Base-by-base conservation (phyloP, 441 rosid species). In the Croton setiger region DNA sequence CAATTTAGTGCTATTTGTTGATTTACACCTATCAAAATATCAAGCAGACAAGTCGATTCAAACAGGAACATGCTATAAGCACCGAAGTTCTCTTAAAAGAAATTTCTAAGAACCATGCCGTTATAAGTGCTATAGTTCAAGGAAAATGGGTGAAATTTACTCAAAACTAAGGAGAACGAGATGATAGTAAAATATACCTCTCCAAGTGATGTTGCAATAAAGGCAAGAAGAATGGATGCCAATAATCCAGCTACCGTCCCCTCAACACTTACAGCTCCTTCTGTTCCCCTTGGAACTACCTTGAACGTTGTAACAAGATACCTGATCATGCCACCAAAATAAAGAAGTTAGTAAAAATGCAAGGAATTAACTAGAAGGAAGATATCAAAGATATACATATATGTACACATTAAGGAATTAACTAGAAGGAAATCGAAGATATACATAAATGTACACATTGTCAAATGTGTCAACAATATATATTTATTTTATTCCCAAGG, bases 221-320 rank as follows among this genome's bases (percentile, higher is more conserved):
- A 75, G 67, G 99, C 96, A 76, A 94, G 93, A 73, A 78, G 62
- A 59, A 87, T 65, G 27, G 99, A 88, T 55, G 96, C 97, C 37
- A 94, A 60, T 68, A 94, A 76, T 72, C 98, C 98, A 73, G 97
- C 88, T 33, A 85, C 49, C 43, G 98, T 94, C 84, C 98, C 98
- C 81, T 94, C 98, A 71, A 82, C 75, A 78, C 98, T 92, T 60
- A 94, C 85, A 70, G 97, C 99, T 62, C 99, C 99, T 79, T 94
- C 98, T 0, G 97, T 90, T 75, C 98, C 99, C 79, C 94, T 84
- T 57, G 97, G 97, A 72, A 92, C 99, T 33, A 92, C 80, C 84
- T 88, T 88, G 59, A 94, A 84, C 20, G 84, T 84, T 41, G 99
- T 94, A 57, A 87, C 94, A 69, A 94, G 83, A 75, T 90, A 94